phyloP scores from a whole-genome alignment of 2,329 filamentous ascomycete genomes.

The Trichoderma breve region DNA sequence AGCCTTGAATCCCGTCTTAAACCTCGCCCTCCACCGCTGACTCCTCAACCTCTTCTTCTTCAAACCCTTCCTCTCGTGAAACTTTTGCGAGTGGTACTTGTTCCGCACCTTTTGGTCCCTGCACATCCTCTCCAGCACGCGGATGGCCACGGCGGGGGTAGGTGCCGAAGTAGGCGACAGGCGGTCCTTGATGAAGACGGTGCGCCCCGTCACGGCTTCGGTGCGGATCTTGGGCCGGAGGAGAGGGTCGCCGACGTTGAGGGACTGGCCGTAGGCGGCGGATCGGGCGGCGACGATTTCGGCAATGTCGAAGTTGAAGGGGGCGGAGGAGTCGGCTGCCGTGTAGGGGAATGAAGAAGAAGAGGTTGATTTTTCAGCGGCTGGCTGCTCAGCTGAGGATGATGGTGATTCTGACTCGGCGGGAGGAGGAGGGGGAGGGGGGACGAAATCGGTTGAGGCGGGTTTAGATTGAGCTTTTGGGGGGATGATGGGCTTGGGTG shows the following conservation, averaged over 20 bases:
- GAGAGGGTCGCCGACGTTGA: conserved; percentile 27
- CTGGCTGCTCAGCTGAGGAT: neutral
- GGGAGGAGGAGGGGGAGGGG: conserved; percentile 27
- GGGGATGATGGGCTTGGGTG: conserved; percentile 4
- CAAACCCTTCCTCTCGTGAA: conserved; percentile 71
- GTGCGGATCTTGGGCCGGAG: conserved; percentile 32
- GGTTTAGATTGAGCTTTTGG: conserved; percentile 21
- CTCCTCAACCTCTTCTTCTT: conserved; percentile 74
- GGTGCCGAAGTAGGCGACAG: conserved; percentile 31
- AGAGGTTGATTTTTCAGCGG: neutral
- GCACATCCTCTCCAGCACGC: conserved; percentile 40
- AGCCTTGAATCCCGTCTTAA: conserved; percentile 66
- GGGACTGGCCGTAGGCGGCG: conserved; percentile 25
- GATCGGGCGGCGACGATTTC: conserved; percentile 36
- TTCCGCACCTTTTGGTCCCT: conserved; percentile 54
- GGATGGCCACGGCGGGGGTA: conserved; percentile 47
- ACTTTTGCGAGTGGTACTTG: conserved; percentile 60
- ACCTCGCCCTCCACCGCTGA: conserved; percentile 66
- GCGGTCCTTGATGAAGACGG: conserved; percentile 38
- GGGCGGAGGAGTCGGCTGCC: conserved; percentile 26
- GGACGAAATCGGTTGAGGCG: conserved; percentile 18
- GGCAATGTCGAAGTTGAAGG: conserved; percentile 34
- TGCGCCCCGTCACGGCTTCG: conserved; percentile 38
- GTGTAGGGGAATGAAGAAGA: conserved; percentile 26
- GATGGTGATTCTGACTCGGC: conserved; percentile 7